Base-by-base conservation (phyloP, 805 yeast genomes). In the Monosporozyma aerobia region DNA sequence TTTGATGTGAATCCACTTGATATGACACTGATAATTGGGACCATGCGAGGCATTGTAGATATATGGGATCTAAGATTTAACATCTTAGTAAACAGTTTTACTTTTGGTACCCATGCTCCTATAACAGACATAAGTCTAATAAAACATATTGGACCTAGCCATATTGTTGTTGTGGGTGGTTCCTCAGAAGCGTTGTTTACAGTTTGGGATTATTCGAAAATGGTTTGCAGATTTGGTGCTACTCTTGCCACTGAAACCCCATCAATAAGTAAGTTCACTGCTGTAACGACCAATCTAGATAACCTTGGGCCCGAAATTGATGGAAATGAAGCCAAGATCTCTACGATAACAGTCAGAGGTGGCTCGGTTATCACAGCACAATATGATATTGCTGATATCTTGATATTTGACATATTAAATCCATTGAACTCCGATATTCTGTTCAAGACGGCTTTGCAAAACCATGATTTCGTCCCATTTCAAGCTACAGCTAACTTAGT, bases 1-100 rank as follows among this genome's bases (percentile, higher is more conserved):
- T 79, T 89, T 60, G 74, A 79, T 1, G 67, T 85, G 23, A 85
- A 83, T 51, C 65, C 69, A 0, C 69, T 73, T 14, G 68, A 72
- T 27, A 70, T 77, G 5, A 88, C 96, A 88, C 63, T 87, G 1
- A 64, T 87, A 8, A 63, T 85, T 2, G 97, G 97, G 0, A 87
- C 97, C 0, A 70, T 78, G 0, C 77, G 77, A 41, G 97, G 97
- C 1, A 70, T 83, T 0, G 63, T 94, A 32, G 82, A 81, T 56
- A 68, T 92, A 14, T 90, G 96, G 95, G 97, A 90, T 65, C 57
- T 87, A 37, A 72, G 95, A 51, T 87, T 89, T 64, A 74, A 74
- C 37, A 54, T 85, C 0, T 70, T 77, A 44, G 70, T 88, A 37
- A 82, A 78, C 55, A 72, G 83, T 1, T 85, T 89, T 81, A 76